Conservation (phyloP, 495 filamentous ascomycete genomes). For the Niebla homalea region DNA sequence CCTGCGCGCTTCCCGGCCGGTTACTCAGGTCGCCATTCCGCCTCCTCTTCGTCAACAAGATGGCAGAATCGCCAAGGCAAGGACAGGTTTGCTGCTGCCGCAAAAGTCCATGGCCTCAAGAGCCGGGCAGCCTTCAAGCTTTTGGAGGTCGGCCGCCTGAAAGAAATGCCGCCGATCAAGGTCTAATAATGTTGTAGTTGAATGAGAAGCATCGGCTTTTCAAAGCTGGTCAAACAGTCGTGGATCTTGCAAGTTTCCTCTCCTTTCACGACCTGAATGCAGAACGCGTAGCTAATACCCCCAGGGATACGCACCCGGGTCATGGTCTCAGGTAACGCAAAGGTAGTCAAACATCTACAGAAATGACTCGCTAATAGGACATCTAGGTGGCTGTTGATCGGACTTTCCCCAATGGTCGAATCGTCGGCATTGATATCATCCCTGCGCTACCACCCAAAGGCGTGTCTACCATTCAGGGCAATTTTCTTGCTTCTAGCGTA, state of each 20-base stretch:
- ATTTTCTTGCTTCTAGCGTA: conserved; percentile 62
- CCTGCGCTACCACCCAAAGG: conserved; percentile 81
- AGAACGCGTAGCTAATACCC: conserved; percentile 8
- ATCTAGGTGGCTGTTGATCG: conserved; percentile 65
- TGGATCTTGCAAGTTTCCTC: conserved; percentile 53
- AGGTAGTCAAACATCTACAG: background rate
- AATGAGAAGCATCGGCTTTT: conserved; percentile 72
- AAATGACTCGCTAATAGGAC: background rate
- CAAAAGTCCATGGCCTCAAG: conserved; percentile 63
- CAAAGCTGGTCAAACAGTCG: conserved; percentile 62
- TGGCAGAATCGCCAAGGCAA: conserved; percentile 68
- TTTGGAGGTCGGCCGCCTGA: conserved; percentile 44
- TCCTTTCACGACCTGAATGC: conserved; percentile 7
- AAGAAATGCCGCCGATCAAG: background rate
- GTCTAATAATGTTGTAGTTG: conserved; percentile 37
- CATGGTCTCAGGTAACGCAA: conserved; percentile 69
- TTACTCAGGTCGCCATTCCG: too few relatives aligned
- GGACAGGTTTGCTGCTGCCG: conserved; percentile 57
- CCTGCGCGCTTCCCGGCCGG: too few relatives aligned
- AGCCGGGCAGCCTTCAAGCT: conserved; percentile 90
- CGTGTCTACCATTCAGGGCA: conserved; percentile 83
- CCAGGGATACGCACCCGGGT: conserved; percentile 85
- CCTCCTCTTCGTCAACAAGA: conserved; percentile 45
- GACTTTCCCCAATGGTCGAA: conserved; percentile 59
- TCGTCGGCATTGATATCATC: conserved; percentile 86